phyloP scores from a whole-genome alignment of 306 rosid genomes.

The Quercus gilva region DNA sequence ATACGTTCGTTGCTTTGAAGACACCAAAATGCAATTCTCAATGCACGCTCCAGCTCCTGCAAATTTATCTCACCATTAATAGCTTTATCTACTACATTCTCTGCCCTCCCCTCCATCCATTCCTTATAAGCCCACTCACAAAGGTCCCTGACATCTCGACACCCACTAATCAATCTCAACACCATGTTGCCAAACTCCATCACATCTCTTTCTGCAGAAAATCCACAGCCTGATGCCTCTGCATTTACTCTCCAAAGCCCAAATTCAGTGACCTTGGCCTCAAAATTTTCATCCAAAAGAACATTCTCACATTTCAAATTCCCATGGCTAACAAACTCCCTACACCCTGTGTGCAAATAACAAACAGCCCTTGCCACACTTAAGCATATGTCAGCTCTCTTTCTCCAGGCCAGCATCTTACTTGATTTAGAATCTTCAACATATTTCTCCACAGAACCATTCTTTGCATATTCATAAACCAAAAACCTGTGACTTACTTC shows the following conservation, averaged over 20 bases:
- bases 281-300: constrained; percentile 55
- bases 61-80: constrained; percentile 33
- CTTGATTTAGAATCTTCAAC: constrained; percentile 48
- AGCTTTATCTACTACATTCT: constrained; percentile 53
- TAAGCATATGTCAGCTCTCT: constrained; percentile 61
- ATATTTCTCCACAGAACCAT: constrained; percentile 54
- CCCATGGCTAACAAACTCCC: constrained; percentile 79
- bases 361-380: constrained; percentile 65
- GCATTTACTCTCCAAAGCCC: constrained; percentile 53
- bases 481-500: constrained; percentile 53
- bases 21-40: constrained; percentile 86
- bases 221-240: constrained; percentile 31
- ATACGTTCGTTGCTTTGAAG: constrained; percentile 53
- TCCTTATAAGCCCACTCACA: constrained; percentile 59
- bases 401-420: constrained; percentile 71
- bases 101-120: constrained; percentile 52
- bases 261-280: constrained; percentile 58
- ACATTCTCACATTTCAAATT: constrained; percentile 61
- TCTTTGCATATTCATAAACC: constrained; percentile 57
- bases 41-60: constrained; percentile 55
- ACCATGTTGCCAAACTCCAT: constrained; percentile 71
- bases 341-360: constrained; percentile 73
- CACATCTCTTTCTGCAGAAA: constrained; percentile 62
- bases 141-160: constrained; percentile 33
- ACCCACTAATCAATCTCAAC: constrained; percentile 50